Percentiles rank a stretch among this genome's conserved stretches.
These are phyloP conservation scores for Mycena polygramma DNA, from an alignment of 768 basidiomycete species.

Conservation along the genomic window DNA sequence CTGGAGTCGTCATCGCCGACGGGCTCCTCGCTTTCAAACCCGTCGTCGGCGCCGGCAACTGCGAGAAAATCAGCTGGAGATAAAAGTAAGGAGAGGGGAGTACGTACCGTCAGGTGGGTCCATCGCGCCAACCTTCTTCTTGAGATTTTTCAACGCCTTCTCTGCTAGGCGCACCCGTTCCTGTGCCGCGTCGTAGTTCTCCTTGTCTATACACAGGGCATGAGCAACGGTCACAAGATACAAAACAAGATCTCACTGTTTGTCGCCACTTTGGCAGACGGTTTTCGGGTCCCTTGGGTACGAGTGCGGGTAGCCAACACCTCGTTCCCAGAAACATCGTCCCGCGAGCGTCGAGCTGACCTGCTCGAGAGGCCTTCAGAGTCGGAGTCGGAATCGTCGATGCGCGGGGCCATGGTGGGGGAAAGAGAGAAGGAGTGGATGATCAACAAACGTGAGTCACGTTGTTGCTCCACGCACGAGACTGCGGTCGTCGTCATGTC, in stretches of 20 bases:
- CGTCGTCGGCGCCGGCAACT: background rate
- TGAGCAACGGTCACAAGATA: too few species aligned
- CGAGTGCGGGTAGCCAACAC: background rate
- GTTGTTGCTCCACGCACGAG: background rate
- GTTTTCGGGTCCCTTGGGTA: background rate
- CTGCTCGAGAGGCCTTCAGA: background rate
- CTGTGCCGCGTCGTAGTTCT: background rate
- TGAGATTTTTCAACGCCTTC: background rate
- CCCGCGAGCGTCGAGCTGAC: background rate
- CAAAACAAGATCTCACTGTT: background rate
- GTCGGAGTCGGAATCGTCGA: background rate
- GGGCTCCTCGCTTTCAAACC: background rate
- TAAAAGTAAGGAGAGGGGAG: background rate
- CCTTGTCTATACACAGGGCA: background rate
- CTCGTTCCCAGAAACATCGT: background rate
- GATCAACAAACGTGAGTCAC: constrained; percentile 1
- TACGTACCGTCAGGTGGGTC: background rate
- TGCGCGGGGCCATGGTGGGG: background rate
- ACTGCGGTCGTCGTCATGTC: background rate
- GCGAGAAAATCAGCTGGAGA: background rate
- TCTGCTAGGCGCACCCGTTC: background rate
- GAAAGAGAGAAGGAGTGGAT: background rate
- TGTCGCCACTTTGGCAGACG: background rate
- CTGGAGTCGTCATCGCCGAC: background rate
- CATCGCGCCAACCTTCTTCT: background rate